Conservation (phyloP, 2,329 filamentous ascomycete genomes). For the Colletotrichum liriopes region DNA sequence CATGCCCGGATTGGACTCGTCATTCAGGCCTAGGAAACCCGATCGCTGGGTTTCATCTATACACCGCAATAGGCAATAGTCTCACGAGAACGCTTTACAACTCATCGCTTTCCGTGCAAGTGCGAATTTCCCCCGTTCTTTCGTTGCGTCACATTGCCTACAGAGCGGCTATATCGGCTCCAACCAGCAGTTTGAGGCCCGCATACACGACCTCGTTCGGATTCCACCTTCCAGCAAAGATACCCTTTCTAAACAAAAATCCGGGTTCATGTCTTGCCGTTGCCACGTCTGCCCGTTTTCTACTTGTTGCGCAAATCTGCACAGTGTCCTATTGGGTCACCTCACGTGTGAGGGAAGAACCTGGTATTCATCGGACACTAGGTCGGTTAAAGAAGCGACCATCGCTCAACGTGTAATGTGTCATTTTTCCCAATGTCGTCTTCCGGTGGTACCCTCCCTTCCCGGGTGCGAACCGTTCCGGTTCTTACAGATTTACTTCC, state of each 20-base stretch:
- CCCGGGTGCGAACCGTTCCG: neutral
- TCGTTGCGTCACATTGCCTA: neutral
- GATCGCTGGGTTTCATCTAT: too few relatives aligned
- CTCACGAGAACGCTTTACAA: too few relatives aligned
- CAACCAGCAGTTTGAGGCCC: neutral
- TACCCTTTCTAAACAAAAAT: neutral
- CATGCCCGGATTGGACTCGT: too few relatives aligned
- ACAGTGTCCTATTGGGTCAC: neutral
- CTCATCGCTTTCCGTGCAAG: too few relatives aligned
- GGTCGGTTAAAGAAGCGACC: neutral
- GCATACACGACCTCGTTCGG: neutral
- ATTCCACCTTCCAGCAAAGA: neutral
- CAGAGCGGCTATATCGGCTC: neutral
- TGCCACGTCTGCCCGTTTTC: neutral
- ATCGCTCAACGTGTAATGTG: conserved; percentile 11
- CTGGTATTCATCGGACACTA: neutral
- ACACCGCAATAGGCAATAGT: too few relatives aligned
- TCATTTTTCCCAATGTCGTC: conserved; percentile 20
- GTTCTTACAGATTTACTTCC: conserved; percentile 10
- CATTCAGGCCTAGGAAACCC: too few relatives aligned
- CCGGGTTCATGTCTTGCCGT: neutral
- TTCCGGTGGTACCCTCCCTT: conserved; percentile 11
- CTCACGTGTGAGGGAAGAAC: neutral
- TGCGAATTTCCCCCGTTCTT: too few relatives aligned
- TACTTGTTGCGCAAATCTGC: conserved; percentile 9